A percentile compares a stretch with the other conserved stretches of the same genome.
These are phyloP conservation scores for Syzygium aromaticum DNA, from an alignment of 345 rosid species.

Conservation along the genomic window DNA sequence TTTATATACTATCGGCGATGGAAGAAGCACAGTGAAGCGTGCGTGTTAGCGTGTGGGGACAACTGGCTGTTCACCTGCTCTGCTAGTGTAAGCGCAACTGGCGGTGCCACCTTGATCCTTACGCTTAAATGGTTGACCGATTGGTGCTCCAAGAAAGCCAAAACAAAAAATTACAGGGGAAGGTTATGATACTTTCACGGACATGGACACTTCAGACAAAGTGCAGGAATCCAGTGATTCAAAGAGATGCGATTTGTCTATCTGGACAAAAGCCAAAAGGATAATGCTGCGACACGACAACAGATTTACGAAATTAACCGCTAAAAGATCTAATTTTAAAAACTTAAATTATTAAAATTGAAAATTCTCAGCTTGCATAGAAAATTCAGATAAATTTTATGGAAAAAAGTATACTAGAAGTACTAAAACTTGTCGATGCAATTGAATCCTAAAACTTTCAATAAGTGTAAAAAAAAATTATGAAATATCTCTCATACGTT, in stretches of 20 bases:
- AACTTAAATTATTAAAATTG: neutral
- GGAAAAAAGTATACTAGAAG: too few relatives aligned
- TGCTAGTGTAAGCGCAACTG: neutral
- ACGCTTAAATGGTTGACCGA: neutral
- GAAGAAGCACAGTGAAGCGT: neutral
- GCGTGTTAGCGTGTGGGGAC: constrained; percentile 2
- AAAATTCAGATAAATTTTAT: neutral
- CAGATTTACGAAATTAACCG: neutral
- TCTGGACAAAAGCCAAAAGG: neutral
- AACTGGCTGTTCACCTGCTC: neutral
- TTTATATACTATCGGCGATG: neutral
- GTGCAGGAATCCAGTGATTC: neutral
- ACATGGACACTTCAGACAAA: neutral
- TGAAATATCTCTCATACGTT: neutral
- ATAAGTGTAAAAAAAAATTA: too few relatives aligned
- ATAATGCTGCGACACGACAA: neutral
- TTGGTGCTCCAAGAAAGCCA: neutral
- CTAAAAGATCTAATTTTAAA: neutral
- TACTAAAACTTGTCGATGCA: too few relatives aligned
- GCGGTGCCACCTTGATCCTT: neutral
- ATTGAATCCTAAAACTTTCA: too few relatives aligned
- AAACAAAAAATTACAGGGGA: too few relatives aligned
- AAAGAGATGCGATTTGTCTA: neutral
- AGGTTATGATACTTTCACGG: too few relatives aligned
- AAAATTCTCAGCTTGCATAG: neutral